These are phyloP conservation scores for Nigrospora sphaerica DNA, from an alignment of 2,329 filamentous ascomycete genomes.

Conservation along the genomic window DNA sequence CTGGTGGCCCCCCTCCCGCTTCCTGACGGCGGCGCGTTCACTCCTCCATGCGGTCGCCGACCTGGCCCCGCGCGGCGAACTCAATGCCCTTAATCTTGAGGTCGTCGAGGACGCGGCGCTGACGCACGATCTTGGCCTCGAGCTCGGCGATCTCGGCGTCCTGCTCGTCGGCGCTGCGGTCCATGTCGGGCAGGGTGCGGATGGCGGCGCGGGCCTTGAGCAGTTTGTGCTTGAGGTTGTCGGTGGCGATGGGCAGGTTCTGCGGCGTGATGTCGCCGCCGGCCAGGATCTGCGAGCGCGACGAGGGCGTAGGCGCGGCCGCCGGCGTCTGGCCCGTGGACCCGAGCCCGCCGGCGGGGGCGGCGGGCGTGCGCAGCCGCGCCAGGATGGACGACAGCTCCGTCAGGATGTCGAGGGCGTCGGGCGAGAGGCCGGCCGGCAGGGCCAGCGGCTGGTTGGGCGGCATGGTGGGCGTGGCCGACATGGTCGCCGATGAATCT, in stretches of 20 bases:
- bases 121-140: constrained; percentile 54
- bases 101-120: constrained; percentile 50
- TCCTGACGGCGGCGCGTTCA: constrained; percentile 5
- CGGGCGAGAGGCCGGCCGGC: constrained; percentile 64
- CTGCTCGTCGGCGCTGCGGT: constrained; percentile 60
- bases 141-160: constrained; percentile 61
- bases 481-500: not conserved
- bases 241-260: constrained; percentile 71
- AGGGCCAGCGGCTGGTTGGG: constrained; percentile 1
- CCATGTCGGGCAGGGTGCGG: constrained; percentile 61
- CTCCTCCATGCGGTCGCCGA: constrained; percentile 34
- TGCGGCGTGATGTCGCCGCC: constrained; percentile 46
- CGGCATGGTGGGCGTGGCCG: not conserved
- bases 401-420: constrained; percentile 79
- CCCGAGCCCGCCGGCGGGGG: constrained; percentile 24
- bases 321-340: constrained; percentile 20
- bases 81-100: constrained; percentile 43
- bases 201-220: constrained; percentile 67
- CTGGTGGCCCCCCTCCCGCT: no score
- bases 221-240: constrained; percentile 74
- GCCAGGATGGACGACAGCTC: constrained; percentile 72
- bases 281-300: constrained; percentile 14
- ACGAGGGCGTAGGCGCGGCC: constrained; percentile 12
- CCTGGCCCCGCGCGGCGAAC: constrained; percentile 24
- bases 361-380: constrained; percentile 52